Evolutionary conservation across 2,329 filamentous ascomycete species (phyloP).

Genomic region (Aspergillus fijiensis): DNA sequence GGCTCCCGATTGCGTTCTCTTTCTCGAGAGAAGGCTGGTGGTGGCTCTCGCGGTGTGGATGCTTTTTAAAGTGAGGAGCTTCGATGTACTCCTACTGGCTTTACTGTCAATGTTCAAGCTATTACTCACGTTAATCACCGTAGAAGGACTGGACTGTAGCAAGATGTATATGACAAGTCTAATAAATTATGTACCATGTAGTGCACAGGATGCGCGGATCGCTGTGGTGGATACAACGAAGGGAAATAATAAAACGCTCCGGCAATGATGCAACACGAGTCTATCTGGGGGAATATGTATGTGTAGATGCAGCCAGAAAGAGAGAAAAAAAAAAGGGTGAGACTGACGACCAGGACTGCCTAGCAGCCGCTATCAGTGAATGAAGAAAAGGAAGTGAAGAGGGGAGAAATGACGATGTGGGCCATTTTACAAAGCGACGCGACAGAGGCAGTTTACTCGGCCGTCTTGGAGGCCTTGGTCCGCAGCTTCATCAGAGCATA

Average conservation of each 20-base stretch:
- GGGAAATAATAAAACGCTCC: background rate
- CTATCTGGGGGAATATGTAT: background rate
- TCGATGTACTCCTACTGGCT: too few species aligned
- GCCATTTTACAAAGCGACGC: background rate
- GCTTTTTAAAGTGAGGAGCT: too few species aligned
- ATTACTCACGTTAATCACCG: too few species aligned
- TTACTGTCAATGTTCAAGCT: background rate
- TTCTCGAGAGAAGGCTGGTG: too few species aligned
- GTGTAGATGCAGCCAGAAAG: background rate
- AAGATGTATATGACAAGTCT: background rate
- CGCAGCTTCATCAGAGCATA: conserved; percentile 40
- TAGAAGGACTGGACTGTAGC: too few species aligned
- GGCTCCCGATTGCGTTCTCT: too few species aligned
- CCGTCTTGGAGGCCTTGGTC: conserved; percentile 38
- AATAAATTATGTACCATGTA: background rate
- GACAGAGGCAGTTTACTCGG: conserved; percentile 20
- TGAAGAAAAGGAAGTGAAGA: background rate
- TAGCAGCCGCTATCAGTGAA: background rate
- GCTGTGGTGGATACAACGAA: background rate
- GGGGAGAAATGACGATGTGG: background rate
- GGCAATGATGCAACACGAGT: background rate
- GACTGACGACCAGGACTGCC: background rate
- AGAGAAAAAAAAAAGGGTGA: background rate
- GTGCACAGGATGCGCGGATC: background rate
- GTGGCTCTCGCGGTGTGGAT: too few species aligned